Evolutionary conservation across 2,329 filamentous ascomycete species (phyloP).

Genomic region (Trichoderma harzianum): DNA sequence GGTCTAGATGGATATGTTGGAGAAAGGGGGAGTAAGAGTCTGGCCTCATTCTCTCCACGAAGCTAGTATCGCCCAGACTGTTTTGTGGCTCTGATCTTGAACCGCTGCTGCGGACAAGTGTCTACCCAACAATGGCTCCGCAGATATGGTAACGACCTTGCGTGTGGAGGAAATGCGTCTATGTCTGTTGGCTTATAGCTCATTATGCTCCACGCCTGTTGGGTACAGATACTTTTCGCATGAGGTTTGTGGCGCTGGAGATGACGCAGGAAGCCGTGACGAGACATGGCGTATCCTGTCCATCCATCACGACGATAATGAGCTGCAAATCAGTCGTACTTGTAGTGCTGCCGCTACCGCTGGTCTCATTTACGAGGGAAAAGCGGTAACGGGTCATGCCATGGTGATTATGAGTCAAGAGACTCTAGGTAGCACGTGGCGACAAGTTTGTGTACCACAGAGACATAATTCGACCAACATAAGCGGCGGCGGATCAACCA

Average conservation of each 20-base stretch:
- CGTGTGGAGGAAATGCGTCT: neutral
- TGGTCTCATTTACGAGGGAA: neutral
- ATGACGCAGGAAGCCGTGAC: slow-evolving; percentile 22
- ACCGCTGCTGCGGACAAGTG: neutral
- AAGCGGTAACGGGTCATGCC: slow-evolving; percentile 14
- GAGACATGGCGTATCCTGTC: slow-evolving; percentile 3
- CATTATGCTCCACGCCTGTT: neutral
- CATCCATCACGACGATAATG: neutral
- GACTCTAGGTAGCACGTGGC: slow-evolving; percentile 11
- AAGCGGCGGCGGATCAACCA: slow-evolving; percentile 7
- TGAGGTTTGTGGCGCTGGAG: slow-evolving; percentile 13
- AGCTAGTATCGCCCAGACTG: neutral
- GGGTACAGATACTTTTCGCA: neutral
- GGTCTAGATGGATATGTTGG: neutral
- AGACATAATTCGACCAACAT: slow-evolving; percentile 9
- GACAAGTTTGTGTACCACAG: slow-evolving; percentile 16
- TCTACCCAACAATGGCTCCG: neutral
- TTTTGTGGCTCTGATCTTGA: neutral
- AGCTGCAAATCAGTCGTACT: neutral
- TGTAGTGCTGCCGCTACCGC: neutral
- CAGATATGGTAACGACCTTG: neutral
- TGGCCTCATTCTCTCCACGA: neutral
- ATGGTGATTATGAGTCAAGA: neutral
- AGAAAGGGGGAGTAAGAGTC: neutral
- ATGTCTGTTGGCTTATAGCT: neutral